These are phyloP conservation scores for Pestalotiopsis sp. DNA, from an alignment of 2,329 filamentous ascomycete genomes.

Conservation along the genomic window DNA sequence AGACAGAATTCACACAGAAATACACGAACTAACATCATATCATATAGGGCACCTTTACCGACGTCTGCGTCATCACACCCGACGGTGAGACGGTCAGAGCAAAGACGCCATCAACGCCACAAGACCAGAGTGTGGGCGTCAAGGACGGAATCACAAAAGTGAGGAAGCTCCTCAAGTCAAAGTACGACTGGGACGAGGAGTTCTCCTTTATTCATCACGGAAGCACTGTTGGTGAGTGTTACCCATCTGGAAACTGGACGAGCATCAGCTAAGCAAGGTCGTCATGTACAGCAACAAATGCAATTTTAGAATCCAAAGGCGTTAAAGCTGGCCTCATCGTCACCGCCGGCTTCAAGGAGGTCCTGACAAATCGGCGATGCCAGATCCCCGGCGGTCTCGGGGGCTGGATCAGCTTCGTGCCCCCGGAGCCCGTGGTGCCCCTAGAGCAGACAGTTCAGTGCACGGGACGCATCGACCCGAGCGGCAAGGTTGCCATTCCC, in stretches of 20 bases:
- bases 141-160: conserved; percentile 47
- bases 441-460: conserved; percentile 50
- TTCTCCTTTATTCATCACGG: conserved; percentile 54
- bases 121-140: conserved; percentile 50
- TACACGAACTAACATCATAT: background rate
- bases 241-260: background rate
- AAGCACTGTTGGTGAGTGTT: conserved; percentile 40
- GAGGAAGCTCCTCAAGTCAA: conserved; percentile 38
- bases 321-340: conserved; percentile 49
- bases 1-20: background rate
- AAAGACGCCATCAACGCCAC: conserved; percentile 47
- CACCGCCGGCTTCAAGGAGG: conserved; percentile 51
- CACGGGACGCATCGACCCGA: conserved; percentile 44
- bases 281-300: conserved; percentile 42
- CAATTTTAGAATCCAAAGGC: conserved; percentile 52
- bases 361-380: conserved; percentile 46
- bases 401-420: conserved; percentile 50
- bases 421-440: conserved; percentile 50
- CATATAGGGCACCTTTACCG: conserved; percentile 45
- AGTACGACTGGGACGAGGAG: conserved; percentile 43
- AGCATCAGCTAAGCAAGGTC: no score
- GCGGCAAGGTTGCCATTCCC: conserved; percentile 40
- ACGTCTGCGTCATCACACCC: conserved; percentile 49
- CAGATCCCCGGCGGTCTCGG: conserved; percentile 55
- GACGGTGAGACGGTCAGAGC: conserved; percentile 44